These are phyloP conservation scores for Calonectria multiphialidica DNA, from an alignment of 2,329 filamentous ascomycete species.

Conservation along the genomic window DNA sequence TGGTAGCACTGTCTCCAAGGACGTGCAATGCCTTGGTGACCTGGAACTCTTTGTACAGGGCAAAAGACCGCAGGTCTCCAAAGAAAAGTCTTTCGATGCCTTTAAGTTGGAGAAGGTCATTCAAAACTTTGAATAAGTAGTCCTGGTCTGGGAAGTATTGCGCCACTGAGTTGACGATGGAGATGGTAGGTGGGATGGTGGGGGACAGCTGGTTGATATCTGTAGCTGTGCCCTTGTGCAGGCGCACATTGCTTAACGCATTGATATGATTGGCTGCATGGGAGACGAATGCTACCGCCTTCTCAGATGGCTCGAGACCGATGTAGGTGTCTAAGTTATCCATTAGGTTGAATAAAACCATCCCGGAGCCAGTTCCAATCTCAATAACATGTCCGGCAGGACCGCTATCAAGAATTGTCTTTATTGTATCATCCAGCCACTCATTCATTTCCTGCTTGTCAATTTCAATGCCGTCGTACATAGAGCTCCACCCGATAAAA, in stretches of 20 bases:
- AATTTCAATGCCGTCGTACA: not conserved
- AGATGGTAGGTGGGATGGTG: constrained; percentile 20
- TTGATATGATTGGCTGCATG: not conserved
- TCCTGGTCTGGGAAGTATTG: constrained; percentile 45
- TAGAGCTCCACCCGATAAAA: not conserved
- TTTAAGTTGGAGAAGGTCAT: constrained; percentile 20
- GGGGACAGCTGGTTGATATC: constrained; percentile 19
- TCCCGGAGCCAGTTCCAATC: not conserved
- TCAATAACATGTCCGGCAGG: not conserved
- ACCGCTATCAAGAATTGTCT: not conserved
- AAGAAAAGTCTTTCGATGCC: constrained; percentile 32
- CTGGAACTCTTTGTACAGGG: constrained; percentile 29
- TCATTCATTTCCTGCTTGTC: not conserved
- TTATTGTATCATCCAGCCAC: not conserved
- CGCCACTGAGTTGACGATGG: constrained; percentile 44
- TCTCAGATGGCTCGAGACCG: not conserved
- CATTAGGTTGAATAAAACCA: not conserved
- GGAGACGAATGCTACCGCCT: not conserved
- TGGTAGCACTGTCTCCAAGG: constrained; percentile 1
- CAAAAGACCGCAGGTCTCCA: constrained; percentile 37
- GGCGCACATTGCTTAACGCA: constrained; percentile 17
- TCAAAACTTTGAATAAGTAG: constrained; percentile 33
- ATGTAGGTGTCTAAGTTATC: not conserved
- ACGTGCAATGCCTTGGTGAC: constrained; percentile 19
- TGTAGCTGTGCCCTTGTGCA: constrained; percentile 38